phyloP scores from a whole-genome alignment of 805 yeast species.

The Ogataea saltuana region DNA sequence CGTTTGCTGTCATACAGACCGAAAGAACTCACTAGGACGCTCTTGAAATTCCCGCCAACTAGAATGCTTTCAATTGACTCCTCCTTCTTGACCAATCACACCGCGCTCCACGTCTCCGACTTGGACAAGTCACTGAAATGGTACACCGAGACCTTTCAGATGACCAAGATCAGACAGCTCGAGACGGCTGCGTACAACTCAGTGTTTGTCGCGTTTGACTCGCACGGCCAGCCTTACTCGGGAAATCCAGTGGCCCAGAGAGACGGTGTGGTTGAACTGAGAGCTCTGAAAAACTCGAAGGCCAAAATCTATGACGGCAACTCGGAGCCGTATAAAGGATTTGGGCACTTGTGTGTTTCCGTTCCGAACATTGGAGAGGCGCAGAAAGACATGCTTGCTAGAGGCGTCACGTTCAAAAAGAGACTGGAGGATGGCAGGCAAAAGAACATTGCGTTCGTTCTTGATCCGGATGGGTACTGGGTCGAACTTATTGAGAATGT shows the following conservation, averaged over 20 bases:
- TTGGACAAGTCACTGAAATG: slow-evolving; percentile 72
- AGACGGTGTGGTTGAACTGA: slow-evolving; percentile 78
- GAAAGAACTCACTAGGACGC: too few species aligned
- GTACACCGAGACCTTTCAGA: slow-evolving; percentile 73
- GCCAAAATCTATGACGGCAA: slow-evolving; percentile 78
- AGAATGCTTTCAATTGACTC: slow-evolving; percentile 6
- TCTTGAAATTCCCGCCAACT: too few species aligned
- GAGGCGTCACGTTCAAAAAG: slow-evolving; percentile 78
- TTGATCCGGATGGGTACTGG: slow-evolving; percentile 98
- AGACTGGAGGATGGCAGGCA: slow-evolving; percentile 88
- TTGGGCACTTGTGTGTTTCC: slow-evolving; percentile 90
- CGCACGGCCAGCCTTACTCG: slow-evolving; percentile 40
- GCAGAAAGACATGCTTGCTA: slow-evolving; percentile 56
- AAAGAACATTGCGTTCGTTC: slow-evolving; percentile 87
- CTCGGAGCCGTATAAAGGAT: slow-evolving; percentile 80
- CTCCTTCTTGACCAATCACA: slow-evolving; percentile 54
- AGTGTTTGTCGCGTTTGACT: slow-evolving; percentile 65
- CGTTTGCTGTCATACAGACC: too few species aligned
- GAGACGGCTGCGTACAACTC: slow-evolving; percentile 62
- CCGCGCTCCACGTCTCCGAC: slow-evolving; percentile 80
- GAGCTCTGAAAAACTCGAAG: slow-evolving; percentile 68
- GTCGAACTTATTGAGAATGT: slow-evolving; percentile 76
- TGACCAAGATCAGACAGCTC: slow-evolving; percentile 56
- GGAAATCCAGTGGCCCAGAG: slow-evolving; percentile 41
- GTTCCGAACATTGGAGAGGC: slow-evolving; percentile 73